Evolutionary conservation across 768 basidiomycete species (phyloP), one percentile per base, ranked within the genome.

Genomic region (Chalciporus pseudorubinellus): DNA sequence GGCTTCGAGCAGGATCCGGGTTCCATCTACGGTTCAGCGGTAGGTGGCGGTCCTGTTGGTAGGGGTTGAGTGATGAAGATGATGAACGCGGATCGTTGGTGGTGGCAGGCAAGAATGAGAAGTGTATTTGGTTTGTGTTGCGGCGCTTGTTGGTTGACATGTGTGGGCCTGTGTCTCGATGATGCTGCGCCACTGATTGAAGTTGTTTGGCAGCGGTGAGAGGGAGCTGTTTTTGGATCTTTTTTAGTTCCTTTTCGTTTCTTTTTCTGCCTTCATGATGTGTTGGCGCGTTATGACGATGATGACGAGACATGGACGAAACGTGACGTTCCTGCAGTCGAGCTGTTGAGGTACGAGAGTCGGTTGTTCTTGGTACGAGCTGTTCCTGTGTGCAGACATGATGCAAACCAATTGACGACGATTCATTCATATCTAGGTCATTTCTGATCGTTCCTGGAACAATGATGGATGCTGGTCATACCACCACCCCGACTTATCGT

Each of bases 1-100:
- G 12, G 43, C 73, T 65, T 66, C 73, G 63, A 61, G 59, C 13
- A 66, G 61, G 16, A 79, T 78, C 69, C 74, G 70, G 12, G 72
- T 72, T 9, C 64, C 68, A 3, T 64, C 64, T 6, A 50, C 39
- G 51, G 46, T 57, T n/a, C n/a, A 45, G 28, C 52, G 56, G 43
- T 64, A 63, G 51, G 39, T 24, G 16, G 31, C 21, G 54, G 29
- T 33, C 40, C 5, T n/a, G 38, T 42, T 24, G 44, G 10, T 10
- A n/a, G 44, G 29, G 6, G 46, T 26, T 50, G 39, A 13, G 28
- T 9, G 39, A 36, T 44, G 26, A 24, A 26, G 36, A 36, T 6
- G 49, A 6, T 3, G 46, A 50, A 29, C n/a, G 41, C 33, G 48
- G 38, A 39, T 39, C 16, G n/a, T 5, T 36, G 34, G 47, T 44